A percentile compares a stretch with the other conserved stretches of the same genome.
Evolutionary conservation across 306 rosid species (phyloP).

Genomic region (Trifolium fragiferum): DNA sequence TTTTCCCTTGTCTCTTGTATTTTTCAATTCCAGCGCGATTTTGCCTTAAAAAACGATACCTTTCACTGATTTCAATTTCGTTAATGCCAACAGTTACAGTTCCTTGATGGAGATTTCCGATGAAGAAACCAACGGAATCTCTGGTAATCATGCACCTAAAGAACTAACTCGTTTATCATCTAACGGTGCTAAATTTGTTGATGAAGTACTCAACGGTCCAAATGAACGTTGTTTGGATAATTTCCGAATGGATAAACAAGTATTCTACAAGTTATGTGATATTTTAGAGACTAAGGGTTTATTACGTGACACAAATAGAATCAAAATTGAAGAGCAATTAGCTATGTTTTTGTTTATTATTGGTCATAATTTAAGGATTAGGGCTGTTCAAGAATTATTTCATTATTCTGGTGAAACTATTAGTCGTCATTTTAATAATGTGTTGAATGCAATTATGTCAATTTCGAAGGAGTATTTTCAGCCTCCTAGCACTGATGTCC

Average conservation of each 20-base stretch:
- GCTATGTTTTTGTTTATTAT: constrained; percentile 89
- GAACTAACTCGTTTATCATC: constrained; percentile 60
- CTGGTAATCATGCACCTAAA: constrained; percentile 52
- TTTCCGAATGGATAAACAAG: constrained; percentile 84
- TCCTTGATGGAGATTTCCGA: constrained; percentile 77
- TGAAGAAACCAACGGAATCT: constrained; percentile 67
- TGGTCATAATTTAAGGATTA: constrained; percentile 84
- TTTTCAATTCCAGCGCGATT: background rate
- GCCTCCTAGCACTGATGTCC: constrained; percentile 65
- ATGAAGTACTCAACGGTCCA: constrained; percentile 77
- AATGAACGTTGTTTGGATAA: constrained; percentile 74
- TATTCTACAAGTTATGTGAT: constrained; percentile 84
- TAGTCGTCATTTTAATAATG: constrained; percentile 92
- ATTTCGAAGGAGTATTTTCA: constrained; percentile 75
- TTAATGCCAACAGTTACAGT: constrained; percentile 19
- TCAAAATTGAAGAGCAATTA: constrained; percentile 92
- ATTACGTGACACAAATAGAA: constrained; percentile 81
- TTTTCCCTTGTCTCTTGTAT: background rate
- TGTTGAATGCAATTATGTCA: constrained; percentile 79
- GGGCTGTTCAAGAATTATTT: constrained; percentile 89
- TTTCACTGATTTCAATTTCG: constrained; percentile 22
- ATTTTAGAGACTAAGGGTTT: constrained; percentile 85
- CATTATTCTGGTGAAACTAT: constrained; percentile 92
- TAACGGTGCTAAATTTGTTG: constrained; percentile 75
- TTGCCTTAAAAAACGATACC: background rate